Evolutionary conservation across 2,329 filamentous ascomycete genomes (phyloP), one percentile per base, ranked within the genome.

Genomic region (Botrytis deweyae): DNA sequence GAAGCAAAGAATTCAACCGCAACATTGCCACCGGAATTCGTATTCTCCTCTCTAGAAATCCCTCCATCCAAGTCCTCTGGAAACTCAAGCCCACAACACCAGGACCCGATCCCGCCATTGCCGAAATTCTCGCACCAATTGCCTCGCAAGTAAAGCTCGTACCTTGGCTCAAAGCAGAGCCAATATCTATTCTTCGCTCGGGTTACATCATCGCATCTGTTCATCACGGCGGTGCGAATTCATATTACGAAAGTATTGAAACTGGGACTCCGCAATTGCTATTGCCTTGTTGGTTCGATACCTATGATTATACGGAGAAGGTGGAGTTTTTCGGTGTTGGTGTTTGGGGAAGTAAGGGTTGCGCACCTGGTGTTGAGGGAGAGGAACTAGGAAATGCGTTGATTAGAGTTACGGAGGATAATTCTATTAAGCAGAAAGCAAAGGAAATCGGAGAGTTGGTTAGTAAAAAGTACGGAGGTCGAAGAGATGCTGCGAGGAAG

Each of bases 251-350:
- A 77, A 65, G 72, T 22, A 22, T 12, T 42, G 85, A 85, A 7
- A 80, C 82, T 16, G 85, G 85, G 3, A 79, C 85, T 6, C 82
- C 85, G 2, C 85, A 87, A 59, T 76, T 87, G 9, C 75, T 87
- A 9, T 79, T 87, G 1, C 85, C 86, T 0, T 75, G 82, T 0
- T 87, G 86, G 86, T 79, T 83, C 0, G 85, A 87, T 69, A 81
- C 83, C 0, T 85, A 85, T 72, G 84, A 85, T 67, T 86, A 82
- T 71, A 85, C 85, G 12, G 79, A 79, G 22, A 81, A 82, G 3
- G 83, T 82, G 0, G 85, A 87, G 76, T 83, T 80, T 68, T 76
- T 85, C 0, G 83, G 83, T 0, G 80, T 87, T 18, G 85, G 85
- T 1, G 38, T 74, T 7, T 73, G 65, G 52, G 71, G 65, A n/a